Base-by-base conservation (phyloP, 768 basidiomycete species). In the Russula compacta region DNA sequence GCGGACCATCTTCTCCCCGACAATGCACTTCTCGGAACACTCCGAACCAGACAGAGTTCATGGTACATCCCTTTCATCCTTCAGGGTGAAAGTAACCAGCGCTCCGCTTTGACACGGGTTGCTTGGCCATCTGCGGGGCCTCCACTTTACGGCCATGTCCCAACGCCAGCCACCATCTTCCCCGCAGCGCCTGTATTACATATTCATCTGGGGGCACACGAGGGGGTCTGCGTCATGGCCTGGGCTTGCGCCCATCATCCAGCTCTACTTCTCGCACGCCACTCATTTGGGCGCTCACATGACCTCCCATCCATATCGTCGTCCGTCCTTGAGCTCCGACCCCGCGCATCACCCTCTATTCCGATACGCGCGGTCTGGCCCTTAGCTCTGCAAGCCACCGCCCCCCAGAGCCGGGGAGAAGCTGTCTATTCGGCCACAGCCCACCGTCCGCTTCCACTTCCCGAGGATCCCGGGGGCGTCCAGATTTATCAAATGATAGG, bases 201-300 rank as follows among this genome's bases (percentile, higher is more conserved):
- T 36, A 32, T 51, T 15, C 38, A 57, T 48, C 17, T 43, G 10
- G 15, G 15, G 19, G 33, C 33, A 44, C 38, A 42, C 15, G 56
- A 46, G 46, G 51, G 10, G 42, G 29, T 44, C 44, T 29, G 61
- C 61, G 61, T 63, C 61, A 63, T 58, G 2, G 51, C 61, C 57
- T 53, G 56, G 52, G 52, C 61, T 63, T 63, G 52, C 61, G 61
- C 61, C 61, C 61, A 53, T 49, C 61, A 46, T 38, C 33, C 32
- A 44, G 42, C 12, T 9, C 53, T 6, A 46, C 47, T 38, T 48
- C 52, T 58, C 61, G 57, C 61, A 63, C 61, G 61, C 56, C 51
- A 24, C 57, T 19, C 33, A 58, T 63, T 54, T 44, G n/a, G 32
- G 46, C 19, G 52, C 24, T 44, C 61, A 63, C 61, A 63, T 63